These are phyloP conservation scores for Wickerhamiella brachini DNA, from an alignment of 805 yeast species.

Conservation along the genomic window DNA sequence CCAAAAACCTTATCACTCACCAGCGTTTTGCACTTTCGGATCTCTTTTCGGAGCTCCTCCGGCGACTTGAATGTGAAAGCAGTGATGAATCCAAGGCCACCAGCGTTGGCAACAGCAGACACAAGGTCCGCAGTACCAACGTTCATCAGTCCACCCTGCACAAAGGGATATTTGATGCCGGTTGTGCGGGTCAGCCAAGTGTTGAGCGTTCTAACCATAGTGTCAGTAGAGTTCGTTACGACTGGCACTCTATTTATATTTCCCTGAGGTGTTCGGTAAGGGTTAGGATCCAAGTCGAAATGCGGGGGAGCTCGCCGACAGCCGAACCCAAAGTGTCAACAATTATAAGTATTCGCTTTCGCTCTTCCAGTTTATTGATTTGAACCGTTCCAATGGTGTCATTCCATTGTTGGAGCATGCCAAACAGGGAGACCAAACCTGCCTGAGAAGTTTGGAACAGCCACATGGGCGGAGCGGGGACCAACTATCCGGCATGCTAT, in stretches of 20 bases:
- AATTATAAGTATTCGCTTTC: no score
- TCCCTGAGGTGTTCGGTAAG: background rate
- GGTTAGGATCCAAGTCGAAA: background rate
- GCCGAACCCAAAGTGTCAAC: no score
- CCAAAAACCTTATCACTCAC: conserved; percentile 21
- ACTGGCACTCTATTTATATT: background rate
- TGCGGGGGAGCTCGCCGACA: background rate
- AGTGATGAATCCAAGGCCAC: conserved; percentile 21
- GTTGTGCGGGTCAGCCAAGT: conserved; percentile 24
- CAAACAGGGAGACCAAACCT: no score
- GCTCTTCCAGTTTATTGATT: no score
- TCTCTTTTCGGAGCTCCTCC: conserved; percentile 21
- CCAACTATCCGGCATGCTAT: no score
- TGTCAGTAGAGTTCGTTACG: background rate
- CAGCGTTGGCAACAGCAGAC: conserved; percentile 24
- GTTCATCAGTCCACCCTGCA: conserved; percentile 23
- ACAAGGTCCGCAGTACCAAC: conserved; percentile 22
- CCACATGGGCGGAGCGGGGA: no score
- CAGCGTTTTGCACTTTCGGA: conserved; percentile 13
- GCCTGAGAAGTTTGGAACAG: no score
- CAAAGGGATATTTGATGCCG: conserved; percentile 21
- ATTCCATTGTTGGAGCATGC: no score
- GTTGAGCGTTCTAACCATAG: conserved; percentile 5
- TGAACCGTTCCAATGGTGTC: no score
- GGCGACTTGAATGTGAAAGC: conserved; percentile 22